phyloP scores from a whole-genome alignment of 2,329 filamentous ascomycete genomes.

The Xenosphaeropsis pyriputrescens region DNA sequence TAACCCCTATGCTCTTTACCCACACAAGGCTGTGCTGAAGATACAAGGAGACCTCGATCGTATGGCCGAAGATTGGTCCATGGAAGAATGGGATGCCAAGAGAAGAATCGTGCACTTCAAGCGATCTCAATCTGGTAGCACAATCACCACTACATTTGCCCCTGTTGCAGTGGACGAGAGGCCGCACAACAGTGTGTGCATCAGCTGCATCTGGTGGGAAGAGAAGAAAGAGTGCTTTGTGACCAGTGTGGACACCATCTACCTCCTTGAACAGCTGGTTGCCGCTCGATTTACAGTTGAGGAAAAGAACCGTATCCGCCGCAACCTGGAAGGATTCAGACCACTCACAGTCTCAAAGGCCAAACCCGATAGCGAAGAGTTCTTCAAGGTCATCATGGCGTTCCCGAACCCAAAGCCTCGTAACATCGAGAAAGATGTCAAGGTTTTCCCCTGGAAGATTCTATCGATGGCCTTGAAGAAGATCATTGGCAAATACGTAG shows the following conservation, averaged over 20 bases:
- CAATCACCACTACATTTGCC: conserved; percentile 67
- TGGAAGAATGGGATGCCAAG: conserved; percentile 65
- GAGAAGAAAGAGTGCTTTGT: conserved; percentile 86
- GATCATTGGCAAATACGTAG: conserved; percentile 86
- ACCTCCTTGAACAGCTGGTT: conserved; percentile 82
- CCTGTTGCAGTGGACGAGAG: conserved; percentile 68
- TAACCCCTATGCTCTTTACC: conserved; percentile 51
- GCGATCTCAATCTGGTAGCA: conserved; percentile 68
- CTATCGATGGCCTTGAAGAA: conserved; percentile 81
- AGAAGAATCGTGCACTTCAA: conserved; percentile 81
- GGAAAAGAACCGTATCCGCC: conserved; percentile 94
- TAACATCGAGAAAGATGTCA: conserved; percentile 98
- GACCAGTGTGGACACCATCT: conserved; percentile 93
- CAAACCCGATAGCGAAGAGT: conserved; percentile 84
- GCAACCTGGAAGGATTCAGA: conserved; percentile 89
- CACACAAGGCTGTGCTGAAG: conserved; percentile 69
- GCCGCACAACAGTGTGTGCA: conserved; percentile 73
- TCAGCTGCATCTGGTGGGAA: conserved; percentile 96
- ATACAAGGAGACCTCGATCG: conserved; percentile 71
- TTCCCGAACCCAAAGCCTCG: conserved; percentile 90
- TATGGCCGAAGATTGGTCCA: conserved; percentile 74
- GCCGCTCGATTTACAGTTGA: conserved; percentile 81
- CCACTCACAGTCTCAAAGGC: conserved; percentile 88
- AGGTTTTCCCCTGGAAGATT: conserved; percentile 95
- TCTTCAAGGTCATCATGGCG: conserved; percentile 98